Evolutionary conservation across 352 stramenopile genomes (phyloP), one percentile per base, ranked within the genome.

Genomic region (Phytophthora melonis): DNA sequence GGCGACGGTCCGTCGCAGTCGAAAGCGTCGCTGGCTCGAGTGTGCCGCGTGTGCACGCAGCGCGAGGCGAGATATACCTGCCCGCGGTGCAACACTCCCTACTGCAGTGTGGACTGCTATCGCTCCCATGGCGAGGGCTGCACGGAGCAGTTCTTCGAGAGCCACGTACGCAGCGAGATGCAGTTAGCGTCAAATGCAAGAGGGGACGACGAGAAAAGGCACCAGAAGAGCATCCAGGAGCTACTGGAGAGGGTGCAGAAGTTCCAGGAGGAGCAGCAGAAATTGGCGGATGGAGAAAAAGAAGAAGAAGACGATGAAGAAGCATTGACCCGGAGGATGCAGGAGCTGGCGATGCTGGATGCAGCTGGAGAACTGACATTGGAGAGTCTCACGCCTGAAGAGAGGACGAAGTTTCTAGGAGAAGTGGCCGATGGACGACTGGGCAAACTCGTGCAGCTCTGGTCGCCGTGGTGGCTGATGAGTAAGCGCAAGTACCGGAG

Each of bases 71-170:
- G 87, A 54, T 97, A 97, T 81, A 93, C 85, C 13, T 97, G 90
- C 82, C 90, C 90, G 21, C 87, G 87, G 5, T 97, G 90, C 77
- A 93, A 92, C 32, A 70, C 77, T 53, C 79, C 86, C 7, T 97
- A 96, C 74, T 97, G 90, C 70, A 87, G 85, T 61, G 87, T 93
- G 9, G 53, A 71, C 23, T 97, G 90, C 81, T 97, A 94, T 74
- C 84, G 86, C 53, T 68, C 66, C 11, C 90, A 97, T 71, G 82
- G 88, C 49, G 72, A 83, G 58, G 65, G 54, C 11, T 97, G 90
- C 66, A 96, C 88, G 0, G 90, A 97, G 64, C 74, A 78, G 23
- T 97, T 97, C 68, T 96, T 89, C 62, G 84, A 95, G 56, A 74
- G 64, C 5, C 84, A 94, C 41, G 88, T 96, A 23, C 72, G 75